Base-by-base conservation (phyloP, 2,329 filamentous ascomycete species). In the Neofusicoccum cordaticola region DNA sequence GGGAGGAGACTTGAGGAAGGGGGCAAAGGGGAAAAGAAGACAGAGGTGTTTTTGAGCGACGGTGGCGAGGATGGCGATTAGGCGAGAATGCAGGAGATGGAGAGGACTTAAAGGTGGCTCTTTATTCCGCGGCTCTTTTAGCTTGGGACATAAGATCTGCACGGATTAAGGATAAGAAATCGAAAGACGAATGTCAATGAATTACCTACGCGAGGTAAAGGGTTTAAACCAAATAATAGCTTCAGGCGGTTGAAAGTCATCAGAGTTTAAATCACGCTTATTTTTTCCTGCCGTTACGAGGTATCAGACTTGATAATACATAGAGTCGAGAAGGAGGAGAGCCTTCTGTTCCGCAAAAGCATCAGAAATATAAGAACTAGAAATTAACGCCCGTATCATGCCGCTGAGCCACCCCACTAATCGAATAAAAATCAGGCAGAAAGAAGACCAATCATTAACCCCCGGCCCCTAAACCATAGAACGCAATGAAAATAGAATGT, bases 311-410 rank as follows among this genome's bases (percentile, higher is more conserved):
- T 37, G 56, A 37, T 47, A 60, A 60, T 60, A 47, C 56, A 60
- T 37, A 45, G 22, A 58, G 41, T n/a, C n/a, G 52, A 57, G 19
- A 13, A 31, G n/a, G 19, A 42, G n/a, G 17, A 57, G 52, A 57
- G 6, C 34, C 35, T 39, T 39, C 17, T 42, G 27, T 31, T 31
- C 27, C 27, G 27, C 27, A 31, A 31, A 31, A 31, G 27, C 27
- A 31, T 31, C 27, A 31, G 27, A 31, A 31, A 31, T 31, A 31
- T 7, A 53, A 22, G 15, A 37, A 9, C 19, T 11, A 34, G 8
- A 58, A 56, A 37, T 47, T 31, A 60, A 60, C 56, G 42, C 56
- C 56, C 31, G 17, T 60, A 60, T 60, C 56, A 60, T 60, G 56
- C 56, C 42, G 31, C 42, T 37, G 12, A 44, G 22, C 37, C 53